Conservation (phyloP, 208 protist genomes). For the Leishmania martiniquensis region DNA sequence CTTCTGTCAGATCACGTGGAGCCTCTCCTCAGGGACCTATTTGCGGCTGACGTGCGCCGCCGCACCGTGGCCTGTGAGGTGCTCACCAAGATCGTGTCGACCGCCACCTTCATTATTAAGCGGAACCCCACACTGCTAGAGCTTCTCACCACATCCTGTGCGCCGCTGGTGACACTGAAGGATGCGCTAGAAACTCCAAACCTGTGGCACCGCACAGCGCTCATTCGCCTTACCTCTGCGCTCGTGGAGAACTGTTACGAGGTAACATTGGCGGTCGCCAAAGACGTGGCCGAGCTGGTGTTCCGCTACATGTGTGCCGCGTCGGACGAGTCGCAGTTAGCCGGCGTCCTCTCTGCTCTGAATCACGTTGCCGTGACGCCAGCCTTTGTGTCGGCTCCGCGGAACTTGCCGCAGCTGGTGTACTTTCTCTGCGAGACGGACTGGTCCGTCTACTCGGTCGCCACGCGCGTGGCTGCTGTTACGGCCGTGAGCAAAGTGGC, state of each 20-base stretch:
- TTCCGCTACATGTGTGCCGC: slow-evolving; percentile 48
- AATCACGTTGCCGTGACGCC: slow-evolving; percentile 47
- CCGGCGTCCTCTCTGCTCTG: slow-evolving; percentile 62
- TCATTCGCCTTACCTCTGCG: slow-evolving; percentile 57
- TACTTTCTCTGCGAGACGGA: slow-evolving; percentile 60
- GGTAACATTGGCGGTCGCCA: slow-evolving; percentile 47
- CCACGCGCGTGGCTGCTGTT: slow-evolving; percentile 50
- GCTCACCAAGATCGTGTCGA: slow-evolving; percentile 67
- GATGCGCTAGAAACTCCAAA: slow-evolving; percentile 57
- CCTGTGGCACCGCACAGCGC: slow-evolving; percentile 68
- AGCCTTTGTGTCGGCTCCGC: slow-evolving; percentile 54
- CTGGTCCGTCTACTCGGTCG: slow-evolving; percentile 44
- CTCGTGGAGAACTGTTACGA: slow-evolving; percentile 83
- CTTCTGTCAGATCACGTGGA: slow-evolving; percentile 54
- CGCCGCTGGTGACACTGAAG: slow-evolving; percentile 50
- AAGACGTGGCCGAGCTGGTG: slow-evolving; percentile 47
- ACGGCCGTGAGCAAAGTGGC: slow-evolving; percentile 44
- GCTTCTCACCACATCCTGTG: slow-evolving; percentile 52
- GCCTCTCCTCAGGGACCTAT: slow-evolving; percentile 32
- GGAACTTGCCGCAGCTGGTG: slow-evolving; percentile 58
- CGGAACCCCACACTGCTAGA: slow-evolving; percentile 77
- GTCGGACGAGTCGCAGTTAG: slow-evolving; percentile 49
- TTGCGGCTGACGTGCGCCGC: slow-evolving; percentile 16
- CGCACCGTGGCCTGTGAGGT: slow-evolving; percentile 70
- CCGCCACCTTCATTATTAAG: slow-evolving; percentile 60